Evolutionary conservation across 768 basidiomycete genomes (phyloP), one percentile per base, ranked within the genome.

Genomic region (Lactarius trivialis): DNA sequence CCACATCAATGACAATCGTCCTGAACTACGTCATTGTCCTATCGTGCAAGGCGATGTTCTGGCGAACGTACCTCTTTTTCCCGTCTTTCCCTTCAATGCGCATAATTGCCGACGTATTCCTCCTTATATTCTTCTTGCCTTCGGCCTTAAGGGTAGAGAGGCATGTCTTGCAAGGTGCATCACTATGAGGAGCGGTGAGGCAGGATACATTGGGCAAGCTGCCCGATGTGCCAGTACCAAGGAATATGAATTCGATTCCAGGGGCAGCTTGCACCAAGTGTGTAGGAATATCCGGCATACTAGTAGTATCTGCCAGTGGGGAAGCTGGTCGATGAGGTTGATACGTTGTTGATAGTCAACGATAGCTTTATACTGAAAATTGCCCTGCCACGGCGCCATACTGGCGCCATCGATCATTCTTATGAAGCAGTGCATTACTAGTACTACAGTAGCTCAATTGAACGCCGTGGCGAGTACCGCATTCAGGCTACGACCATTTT

Each of bases 141-240:
- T 85, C 83, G 0, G 84, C 82, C 0, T 71, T 80, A 63, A 85
- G 75, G 32, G 89, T 85, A 37, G 87, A 85, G 52, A 85, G 73
- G 68, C 90, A 90, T 0, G 88, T 85, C 62, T 73, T 75, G 70
- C 89, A 91, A 36, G 77, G 76, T 34, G 73, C 73, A 12, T 69
- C 76, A 11, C 75, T 76, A 15, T 83, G 78, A 11, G 84, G 82
- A 39, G 82, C 80, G 0, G 93, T 95, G 61, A 97, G 75, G 73
- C 93, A 97, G 65, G 79, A 79, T 55, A 86, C 70, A 53, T 82
- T 76, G 17, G 91, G 91, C 15, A 93, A 64, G 64, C 85, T 83
- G 32, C 83, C 83, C 9, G 91, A 92, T 32, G 86, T 88, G 55
- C 90, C 91, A 39, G 90, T 93, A 56, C 91, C 91, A 33, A 92